Evolutionary conservation across 2,329 filamentous ascomycete genomes (phyloP).

Genomic region (Podosphaera xanthii): DNA sequence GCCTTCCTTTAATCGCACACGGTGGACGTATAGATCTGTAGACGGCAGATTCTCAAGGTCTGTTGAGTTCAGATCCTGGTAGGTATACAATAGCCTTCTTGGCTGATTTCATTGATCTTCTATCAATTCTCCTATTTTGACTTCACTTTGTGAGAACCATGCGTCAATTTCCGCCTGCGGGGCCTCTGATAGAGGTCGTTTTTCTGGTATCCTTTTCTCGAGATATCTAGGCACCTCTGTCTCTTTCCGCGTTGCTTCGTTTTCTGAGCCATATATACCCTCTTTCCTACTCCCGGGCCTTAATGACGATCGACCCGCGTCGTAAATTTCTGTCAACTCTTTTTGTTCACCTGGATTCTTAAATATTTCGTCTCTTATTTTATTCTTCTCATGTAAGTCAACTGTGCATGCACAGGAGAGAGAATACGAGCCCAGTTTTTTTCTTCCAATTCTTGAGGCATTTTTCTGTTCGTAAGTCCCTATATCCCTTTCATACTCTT

Average conservation of each 20-base stretch:
- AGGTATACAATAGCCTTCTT: neutral
- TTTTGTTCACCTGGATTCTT: too few species aligned
- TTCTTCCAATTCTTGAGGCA: too few species aligned
- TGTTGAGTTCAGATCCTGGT: neutral
- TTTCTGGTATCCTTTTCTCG: neutral
- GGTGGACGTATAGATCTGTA: neutral
- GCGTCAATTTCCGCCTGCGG: neutral
- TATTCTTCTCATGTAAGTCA: too few species aligned
- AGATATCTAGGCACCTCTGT: neutral
- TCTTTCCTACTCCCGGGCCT: too few species aligned
- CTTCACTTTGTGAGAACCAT: neutral
- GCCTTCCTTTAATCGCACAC: neutral
- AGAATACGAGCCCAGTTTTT: too few species aligned
- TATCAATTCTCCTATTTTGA: neutral
- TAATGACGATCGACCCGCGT: too few species aligned
- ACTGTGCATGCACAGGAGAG: too few species aligned
- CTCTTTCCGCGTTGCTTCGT: neutral
- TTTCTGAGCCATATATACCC: too few species aligned
- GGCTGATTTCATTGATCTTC: neutral
- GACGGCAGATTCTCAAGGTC: neutral
- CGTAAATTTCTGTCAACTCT: too few species aligned
- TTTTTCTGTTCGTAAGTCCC: too few species aligned
- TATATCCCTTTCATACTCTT: too few species aligned
- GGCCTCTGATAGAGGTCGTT: neutral
- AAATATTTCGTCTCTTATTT: too few species aligned